A percentile compares a stretch with the other conserved stretches of the same genome.
phyloP scores from a whole-genome alignment of 208 protist genomes.

The Hexamita inflata region DNA sequence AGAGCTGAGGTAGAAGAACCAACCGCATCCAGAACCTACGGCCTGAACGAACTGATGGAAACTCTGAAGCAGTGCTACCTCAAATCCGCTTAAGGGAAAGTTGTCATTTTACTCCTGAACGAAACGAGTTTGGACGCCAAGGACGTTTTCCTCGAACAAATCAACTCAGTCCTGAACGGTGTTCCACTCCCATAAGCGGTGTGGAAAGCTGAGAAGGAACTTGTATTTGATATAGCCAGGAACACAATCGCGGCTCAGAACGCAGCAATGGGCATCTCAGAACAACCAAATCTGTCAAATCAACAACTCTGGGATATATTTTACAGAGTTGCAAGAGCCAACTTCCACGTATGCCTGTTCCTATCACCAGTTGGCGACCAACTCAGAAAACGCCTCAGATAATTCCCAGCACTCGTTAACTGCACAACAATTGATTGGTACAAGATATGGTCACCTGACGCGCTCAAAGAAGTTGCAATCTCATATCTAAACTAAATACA shows the following conservation, averaged over 20 bases:
- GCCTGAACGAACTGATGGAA: slow-evolving; percentile 73
- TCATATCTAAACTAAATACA: background rate
- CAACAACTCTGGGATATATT: slow-evolving; percentile 17
- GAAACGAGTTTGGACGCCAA: slow-evolving; percentile 80
- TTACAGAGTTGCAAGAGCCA: slow-evolving; percentile 28
- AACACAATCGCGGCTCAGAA: no score
- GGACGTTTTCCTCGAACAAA: slow-evolving; percentile 89
- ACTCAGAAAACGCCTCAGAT: slow-evolving; percentile 72
- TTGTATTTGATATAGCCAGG: no score
- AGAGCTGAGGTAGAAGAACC: slow-evolving; percentile 72
- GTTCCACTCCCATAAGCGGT: slow-evolving; percentile 84
- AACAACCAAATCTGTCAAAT: background rate
- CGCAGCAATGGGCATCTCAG: background rate
- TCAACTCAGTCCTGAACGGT: slow-evolving; percentile 96
- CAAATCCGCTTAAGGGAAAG: slow-evolving; percentile 20
- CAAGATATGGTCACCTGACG: slow-evolving; percentile 77
- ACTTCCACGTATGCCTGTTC: slow-evolving; percentile 80
- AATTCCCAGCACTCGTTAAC: slow-evolving; percentile 67
- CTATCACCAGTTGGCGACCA: slow-evolving; percentile 89
- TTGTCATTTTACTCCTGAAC: slow-evolving; percentile 86
- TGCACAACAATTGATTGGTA: slow-evolving; percentile 96
- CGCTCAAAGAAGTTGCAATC: slow-evolving; percentile 57
- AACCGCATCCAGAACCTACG: slow-evolving; percentile 76
- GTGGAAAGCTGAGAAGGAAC: slow-evolving; percentile 72
- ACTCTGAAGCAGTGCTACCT: slow-evolving; percentile 55